Conservation (phyloP, 768 basidiomycete species). For the Amanita pseudoporphyria region DNA sequence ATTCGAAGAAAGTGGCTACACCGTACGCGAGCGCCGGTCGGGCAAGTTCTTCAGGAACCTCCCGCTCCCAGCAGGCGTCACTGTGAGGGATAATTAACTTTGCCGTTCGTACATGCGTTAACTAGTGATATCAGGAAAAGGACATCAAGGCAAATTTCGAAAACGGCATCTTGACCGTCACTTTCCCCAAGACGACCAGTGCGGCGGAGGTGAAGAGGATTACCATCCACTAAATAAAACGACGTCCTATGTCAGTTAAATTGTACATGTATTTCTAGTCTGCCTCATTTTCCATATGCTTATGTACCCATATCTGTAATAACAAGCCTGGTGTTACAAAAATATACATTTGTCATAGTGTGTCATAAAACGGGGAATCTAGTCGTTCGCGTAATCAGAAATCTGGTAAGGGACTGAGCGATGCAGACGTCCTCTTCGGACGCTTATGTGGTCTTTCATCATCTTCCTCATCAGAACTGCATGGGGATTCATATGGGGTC, state of each 20-base stretch:
- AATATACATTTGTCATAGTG: neutral
- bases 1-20: constrained; percentile 25
- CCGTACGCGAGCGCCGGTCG: constrained; percentile 38
- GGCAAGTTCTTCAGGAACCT: constrained; percentile 34
- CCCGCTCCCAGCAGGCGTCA: constrained; percentile 40
- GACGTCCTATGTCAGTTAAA: neutral
- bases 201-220: constrained; percentile 29
- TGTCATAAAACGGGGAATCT: neutral
- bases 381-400: neutral
- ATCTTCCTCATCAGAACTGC: neutral
- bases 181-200: constrained; percentile 33
- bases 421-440: neutral
- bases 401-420: neutral
- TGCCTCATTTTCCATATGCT: neutral
- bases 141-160: constrained; percentile 33
- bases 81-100: constrained; percentile 23
- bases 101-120: neutral
- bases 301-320: neutral
- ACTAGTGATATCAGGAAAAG: constrained; percentile 13
- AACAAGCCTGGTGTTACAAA: too few species aligned
- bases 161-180: constrained; percentile 31
- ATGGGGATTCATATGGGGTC: neutral
- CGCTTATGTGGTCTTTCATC: neutral
- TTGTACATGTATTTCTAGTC: neutral
- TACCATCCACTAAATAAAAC: constrained; percentile 9